Evolutionary conservation across 1,284 basidiomycete species (phyloP).

Genomic region (Boletellus deceptivus): DNA sequence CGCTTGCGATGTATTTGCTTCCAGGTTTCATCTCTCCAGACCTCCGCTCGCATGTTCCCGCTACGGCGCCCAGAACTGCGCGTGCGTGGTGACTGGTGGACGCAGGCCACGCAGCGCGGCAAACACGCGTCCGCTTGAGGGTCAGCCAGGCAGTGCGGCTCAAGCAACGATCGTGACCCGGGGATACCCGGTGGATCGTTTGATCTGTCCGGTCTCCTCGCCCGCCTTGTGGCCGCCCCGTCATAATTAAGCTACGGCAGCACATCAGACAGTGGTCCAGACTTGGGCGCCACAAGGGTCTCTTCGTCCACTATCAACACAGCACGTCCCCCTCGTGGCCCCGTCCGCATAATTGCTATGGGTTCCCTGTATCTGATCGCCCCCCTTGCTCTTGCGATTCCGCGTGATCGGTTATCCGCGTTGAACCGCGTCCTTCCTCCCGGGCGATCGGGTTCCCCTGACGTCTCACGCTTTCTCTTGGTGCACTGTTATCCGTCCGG

Average conservation of each 20-base stretch:
- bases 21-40: conserved; percentile 15
- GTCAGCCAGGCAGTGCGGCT: conserved; percentile 14
- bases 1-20: conserved; percentile 8
- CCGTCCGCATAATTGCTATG: conserved; percentile 5
- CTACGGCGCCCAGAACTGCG: conserved; percentile 28
- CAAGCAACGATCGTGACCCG: conserved; percentile 21
- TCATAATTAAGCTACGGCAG: conserved; percentile 13
- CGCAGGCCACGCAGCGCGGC: conserved; percentile 20
- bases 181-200: conserved; percentile 25
- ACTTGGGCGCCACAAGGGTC: conserved; percentile 14
- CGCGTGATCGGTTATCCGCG: conserved; percentile 3
- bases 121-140: conserved; percentile 14
- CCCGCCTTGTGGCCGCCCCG: conserved; percentile 23
- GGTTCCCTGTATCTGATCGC: conserved; percentile 7
- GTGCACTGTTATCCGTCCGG: neutral
- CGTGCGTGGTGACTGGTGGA: conserved; percentile 32
- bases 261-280: conserved; percentile 10
- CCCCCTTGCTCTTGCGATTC: conserved; percentile 7
- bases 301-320: conserved; percentile 12
- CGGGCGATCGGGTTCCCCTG: conserved; percentile 2
- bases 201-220: conserved; percentile 13
- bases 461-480: conserved; percentile 3
- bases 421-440: conserved; percentile 11
- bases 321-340: conserved; percentile 24
- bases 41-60: conserved; percentile 23